Conservation (phyloP, 768 basidiomycete species). For the Tylopilus plumbeoviolaceoides region DNA sequence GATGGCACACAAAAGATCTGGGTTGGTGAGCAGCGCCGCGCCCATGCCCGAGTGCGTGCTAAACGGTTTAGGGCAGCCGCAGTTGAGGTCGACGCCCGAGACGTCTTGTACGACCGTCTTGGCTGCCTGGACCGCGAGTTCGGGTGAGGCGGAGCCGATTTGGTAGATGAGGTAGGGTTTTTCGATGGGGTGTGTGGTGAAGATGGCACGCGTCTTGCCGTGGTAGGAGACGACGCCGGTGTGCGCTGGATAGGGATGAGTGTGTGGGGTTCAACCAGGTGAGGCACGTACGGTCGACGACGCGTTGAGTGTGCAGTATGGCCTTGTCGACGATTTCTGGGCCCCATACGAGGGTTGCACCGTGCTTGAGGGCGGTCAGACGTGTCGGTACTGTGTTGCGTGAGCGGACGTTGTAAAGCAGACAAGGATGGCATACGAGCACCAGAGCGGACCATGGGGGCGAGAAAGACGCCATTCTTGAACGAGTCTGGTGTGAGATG, state of each 20-base stretch:
- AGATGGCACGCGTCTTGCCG: slow-evolving; percentile 81
- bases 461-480: slow-evolving; percentile 87
- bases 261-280: slow-evolving; percentile 54
- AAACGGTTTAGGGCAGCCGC: slow-evolving; percentile 96
- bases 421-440: slow-evolving; percentile 54
- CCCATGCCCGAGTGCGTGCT: slow-evolving; percentile 96
- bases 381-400: slow-evolving; percentile 69
- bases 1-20: slow-evolving; percentile 87
- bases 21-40: slow-evolving; percentile 87
- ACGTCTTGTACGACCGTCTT: slow-evolving; percentile 83
- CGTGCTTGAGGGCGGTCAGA: slow-evolving; percentile 84
- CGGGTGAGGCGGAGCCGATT: slow-evolving; percentile 86
- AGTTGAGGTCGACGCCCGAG: slow-evolving; percentile 94
- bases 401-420: neutral
- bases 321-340: slow-evolving; percentile 97
- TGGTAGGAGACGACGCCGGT: slow-evolving; percentile 88
- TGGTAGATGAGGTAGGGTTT: slow-evolving; percentile 95
- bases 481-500: slow-evolving; percentile 72
- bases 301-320: slow-evolving; percentile 78
- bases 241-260: slow-evolving; percentile 63
- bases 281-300: slow-evolving; percentile 72
- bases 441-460: slow-evolving; percentile 97
- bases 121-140: slow-evolving; percentile 89
- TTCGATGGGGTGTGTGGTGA: slow-evolving; percentile 90
- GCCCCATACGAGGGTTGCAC: slow-evolving; percentile 92